phyloP scores from a whole-genome alignment of 441 rosid genomes.

The Bruguiera hainesii region DNA sequence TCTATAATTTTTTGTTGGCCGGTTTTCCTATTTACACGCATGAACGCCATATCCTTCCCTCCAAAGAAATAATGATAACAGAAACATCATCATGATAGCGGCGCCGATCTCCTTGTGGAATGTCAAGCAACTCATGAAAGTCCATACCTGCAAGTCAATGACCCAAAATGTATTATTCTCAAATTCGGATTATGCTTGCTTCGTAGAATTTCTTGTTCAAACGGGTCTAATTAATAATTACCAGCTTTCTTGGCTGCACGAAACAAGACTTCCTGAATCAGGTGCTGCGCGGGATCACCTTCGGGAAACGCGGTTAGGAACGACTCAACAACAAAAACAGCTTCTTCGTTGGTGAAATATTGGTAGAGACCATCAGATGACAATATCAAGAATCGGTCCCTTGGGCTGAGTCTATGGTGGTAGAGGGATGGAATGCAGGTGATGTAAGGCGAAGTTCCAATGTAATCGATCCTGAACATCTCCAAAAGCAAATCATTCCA shows the following conservation, averaged over 20 bases:
- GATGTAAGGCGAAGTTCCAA: slow-evolving; percentile 80
- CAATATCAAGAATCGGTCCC: slow-evolving; percentile 68
- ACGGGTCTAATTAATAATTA: slow-evolving; percentile 15
- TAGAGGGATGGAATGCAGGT: slow-evolving; percentile 64
- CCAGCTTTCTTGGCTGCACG: slow-evolving; percentile 98
- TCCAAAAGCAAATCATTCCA: slow-evolving; percentile 86
- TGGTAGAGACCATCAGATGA: slow-evolving; percentile 93
- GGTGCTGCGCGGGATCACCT: slow-evolving; percentile 96
- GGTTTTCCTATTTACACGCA: slow-evolving; percentile 54
- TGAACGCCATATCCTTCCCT: slow-evolving; percentile 97
- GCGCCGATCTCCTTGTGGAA: slow-evolving; percentile 93
- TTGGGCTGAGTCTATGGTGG: slow-evolving; percentile 74
- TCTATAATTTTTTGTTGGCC: slow-evolving; percentile 1
- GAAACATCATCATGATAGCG: slow-evolving; percentile 94
- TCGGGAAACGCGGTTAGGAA: slow-evolving; percentile 73
- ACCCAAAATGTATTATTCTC: neutral
- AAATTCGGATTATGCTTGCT: neutral
- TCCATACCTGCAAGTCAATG: slow-evolving; percentile 62
- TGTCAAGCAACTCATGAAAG: slow-evolving; percentile 83
- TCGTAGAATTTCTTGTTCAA: neutral
- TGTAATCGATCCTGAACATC: slow-evolving; percentile 82
- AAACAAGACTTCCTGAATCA: slow-evolving; percentile 77
- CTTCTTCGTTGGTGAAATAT: slow-evolving; percentile 86
- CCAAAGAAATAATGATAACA: slow-evolving; percentile 85
- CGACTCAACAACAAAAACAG: slow-evolving; percentile 63